Evolutionary conservation across 345 rosid genomes (phyloP).

Genomic region (Dovyalis caffra): DNA sequence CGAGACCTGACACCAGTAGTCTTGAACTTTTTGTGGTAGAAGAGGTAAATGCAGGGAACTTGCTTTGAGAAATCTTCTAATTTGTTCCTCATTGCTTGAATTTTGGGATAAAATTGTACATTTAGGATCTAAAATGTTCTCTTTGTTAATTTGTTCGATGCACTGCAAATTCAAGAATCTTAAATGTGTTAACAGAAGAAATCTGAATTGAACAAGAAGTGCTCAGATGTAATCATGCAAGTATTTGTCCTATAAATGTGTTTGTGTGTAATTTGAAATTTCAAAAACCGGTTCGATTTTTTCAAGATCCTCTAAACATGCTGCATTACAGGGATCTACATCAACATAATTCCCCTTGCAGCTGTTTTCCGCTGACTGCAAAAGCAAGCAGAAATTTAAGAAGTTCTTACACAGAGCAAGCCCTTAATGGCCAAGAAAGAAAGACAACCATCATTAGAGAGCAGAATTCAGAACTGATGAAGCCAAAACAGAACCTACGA

Average conservation of each 20-base stretch:
- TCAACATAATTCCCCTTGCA: constrained; percentile 8
- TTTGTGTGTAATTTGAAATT: background rate
- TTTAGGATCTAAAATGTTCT: background rate
- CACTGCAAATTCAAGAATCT: constrained; percentile 2
- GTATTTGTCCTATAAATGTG: background rate
- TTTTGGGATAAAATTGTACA: background rate
- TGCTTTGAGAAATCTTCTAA: constrained; percentile 2
- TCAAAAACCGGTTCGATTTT: background rate
- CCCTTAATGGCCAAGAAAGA: background rate
- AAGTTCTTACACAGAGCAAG: background rate
- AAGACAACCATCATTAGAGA: background rate
- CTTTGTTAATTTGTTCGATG: background rate
- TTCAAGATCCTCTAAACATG: constrained; percentile 10
- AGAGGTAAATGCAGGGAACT: background rate
- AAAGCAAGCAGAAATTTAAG: background rate
- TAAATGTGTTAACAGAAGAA: background rate
- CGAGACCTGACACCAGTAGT: constrained; percentile 12
- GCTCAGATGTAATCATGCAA: background rate
- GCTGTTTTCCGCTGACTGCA: constrained; percentile 14
- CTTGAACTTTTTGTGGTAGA: background rate
- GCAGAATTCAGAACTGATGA: background rate
- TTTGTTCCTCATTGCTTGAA: background rate
- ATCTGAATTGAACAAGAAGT: background rate
- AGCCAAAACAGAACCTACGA: background rate
- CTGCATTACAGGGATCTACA: background rate